These are phyloP conservation scores for Aquilaria malaccensis DNA, from an alignment of 345 rosid genomes.

Conservation along the genomic window DNA sequence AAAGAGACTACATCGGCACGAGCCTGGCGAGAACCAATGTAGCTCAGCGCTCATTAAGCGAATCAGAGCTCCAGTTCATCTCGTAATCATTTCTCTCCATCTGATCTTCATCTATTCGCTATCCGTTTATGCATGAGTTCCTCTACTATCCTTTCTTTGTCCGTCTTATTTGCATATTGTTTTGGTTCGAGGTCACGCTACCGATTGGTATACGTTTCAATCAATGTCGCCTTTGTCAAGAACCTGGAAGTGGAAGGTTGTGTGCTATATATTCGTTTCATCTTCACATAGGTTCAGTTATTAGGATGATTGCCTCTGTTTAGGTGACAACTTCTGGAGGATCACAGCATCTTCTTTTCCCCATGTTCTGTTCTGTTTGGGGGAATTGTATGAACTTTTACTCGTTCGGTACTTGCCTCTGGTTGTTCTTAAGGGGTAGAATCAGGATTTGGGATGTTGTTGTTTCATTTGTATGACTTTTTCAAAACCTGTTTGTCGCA, in stretches of 20 bases:
- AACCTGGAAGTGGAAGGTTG: conserved; percentile 1
- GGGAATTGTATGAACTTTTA: no score
- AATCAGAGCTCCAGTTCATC: conserved; percentile 91
- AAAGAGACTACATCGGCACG: conserved; percentile 54
- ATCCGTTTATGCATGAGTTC: not conserved
- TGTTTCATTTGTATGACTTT: not conserved
- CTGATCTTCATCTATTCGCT: not conserved
- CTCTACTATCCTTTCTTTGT: not conserved
- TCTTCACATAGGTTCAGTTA: no score
- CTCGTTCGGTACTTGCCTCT: not conserved
- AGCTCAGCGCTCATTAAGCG: conserved; percentile 70
- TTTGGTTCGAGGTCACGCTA: not conserved
- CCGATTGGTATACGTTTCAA: no score
- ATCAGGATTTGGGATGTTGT: conserved; percentile 18
- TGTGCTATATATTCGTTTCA: not conserved
- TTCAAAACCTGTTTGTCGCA: no score
- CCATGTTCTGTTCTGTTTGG: no score
- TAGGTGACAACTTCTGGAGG: not conserved
- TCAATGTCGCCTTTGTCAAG: conserved; percentile 2
- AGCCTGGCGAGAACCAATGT: conserved; percentile 67
- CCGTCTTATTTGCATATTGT: not conserved
- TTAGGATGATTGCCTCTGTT: no score
- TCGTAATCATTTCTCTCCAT: conserved; percentile 41
- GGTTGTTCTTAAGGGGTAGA: not conserved
- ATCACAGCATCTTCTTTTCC: not conserved